phyloP scores from a whole-genome alignment of 352 stramenopile genomes.

The Elongisporangium anandrum region DNA sequence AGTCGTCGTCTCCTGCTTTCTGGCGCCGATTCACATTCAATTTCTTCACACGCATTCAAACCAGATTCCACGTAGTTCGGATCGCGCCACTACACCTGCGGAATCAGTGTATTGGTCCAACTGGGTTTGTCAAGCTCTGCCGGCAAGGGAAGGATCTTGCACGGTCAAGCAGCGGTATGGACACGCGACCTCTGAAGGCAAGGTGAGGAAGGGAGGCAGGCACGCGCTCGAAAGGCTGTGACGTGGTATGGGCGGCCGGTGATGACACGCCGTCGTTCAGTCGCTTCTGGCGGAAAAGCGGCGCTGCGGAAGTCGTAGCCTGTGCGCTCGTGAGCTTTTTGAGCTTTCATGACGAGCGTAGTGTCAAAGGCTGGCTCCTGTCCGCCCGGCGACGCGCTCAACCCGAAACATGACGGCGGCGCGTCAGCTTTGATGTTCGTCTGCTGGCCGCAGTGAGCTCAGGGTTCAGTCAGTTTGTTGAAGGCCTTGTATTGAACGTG shows the following conservation, averaged over 20 bases:
- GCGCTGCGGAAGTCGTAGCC: conserved; percentile 1
- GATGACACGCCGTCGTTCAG: conserved; percentile 3
- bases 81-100: not conserved
- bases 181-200: not conserved
- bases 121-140: not conserved
- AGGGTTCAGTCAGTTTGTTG: not conserved
- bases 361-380: conserved; percentile 12
- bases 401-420: conserved; percentile 17
- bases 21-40: conserved; percentile 56
- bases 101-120: not conserved
- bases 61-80: conserved; percentile 1
- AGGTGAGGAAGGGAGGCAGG: not conserved
- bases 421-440: conserved; percentile 18
- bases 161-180: not conserved
- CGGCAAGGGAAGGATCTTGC: not conserved
- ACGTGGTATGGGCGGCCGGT: conserved; percentile 1
- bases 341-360: conserved; percentile 18
- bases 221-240: not conserved
- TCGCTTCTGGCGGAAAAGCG: conserved; percentile 6
- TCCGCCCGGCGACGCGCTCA: conserved; percentile 5
- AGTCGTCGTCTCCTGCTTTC: conserved; percentile 64
- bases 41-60: conserved; percentile 77
- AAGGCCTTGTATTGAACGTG: not conserved
- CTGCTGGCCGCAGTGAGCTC: too few species aligned
- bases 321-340: not conserved